phyloP scores from a whole-genome alignment of 75 land plant genomes.

The Pseudotsuga menziesii region DNA sequence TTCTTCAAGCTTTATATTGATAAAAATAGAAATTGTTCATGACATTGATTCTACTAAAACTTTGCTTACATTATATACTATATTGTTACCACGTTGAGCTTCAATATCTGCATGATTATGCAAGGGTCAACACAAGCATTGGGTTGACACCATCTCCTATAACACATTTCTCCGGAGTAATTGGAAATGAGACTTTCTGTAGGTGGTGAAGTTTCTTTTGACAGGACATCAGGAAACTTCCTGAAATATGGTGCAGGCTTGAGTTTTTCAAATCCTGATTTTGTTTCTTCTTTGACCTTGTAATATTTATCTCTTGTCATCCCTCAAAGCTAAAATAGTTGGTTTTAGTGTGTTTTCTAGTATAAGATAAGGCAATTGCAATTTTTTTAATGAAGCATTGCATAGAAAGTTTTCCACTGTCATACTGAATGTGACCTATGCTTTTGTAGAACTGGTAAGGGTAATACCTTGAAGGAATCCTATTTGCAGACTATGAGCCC shows the following conservation, averaged over 20 bases:
- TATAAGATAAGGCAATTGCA: neutral
- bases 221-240: constrained; percentile 44
- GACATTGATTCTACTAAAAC: too few species aligned
- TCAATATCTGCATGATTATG: constrained; percentile 66
- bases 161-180: constrained; percentile 46
- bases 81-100: constrained; percentile 47
- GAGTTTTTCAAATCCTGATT: constrained; percentile 43
- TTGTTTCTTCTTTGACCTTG: constrained; percentile 54
- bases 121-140: constrained; percentile 49
- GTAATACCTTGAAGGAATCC: constrained; percentile 47
- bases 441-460: constrained; percentile 39
- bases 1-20: too few species aligned
- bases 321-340: neutral
- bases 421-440: constrained; percentile 3
- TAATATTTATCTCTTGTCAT: constrained; percentile 15
- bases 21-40: too few species aligned
- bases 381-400: constrained; percentile 1
- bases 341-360: neutral
- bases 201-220: constrained; percentile 56
- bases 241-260: constrained; percentile 55
- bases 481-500: constrained; percentile 30
- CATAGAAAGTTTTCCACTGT: constrained; percentile 3
- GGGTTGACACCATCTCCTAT: constrained; percentile 64
- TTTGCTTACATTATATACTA: neutral
- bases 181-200: constrained; percentile 37